Base-by-base conservation (phyloP, 1,284 basidiomycete species). In the Entoloma clypeatum region DNA sequence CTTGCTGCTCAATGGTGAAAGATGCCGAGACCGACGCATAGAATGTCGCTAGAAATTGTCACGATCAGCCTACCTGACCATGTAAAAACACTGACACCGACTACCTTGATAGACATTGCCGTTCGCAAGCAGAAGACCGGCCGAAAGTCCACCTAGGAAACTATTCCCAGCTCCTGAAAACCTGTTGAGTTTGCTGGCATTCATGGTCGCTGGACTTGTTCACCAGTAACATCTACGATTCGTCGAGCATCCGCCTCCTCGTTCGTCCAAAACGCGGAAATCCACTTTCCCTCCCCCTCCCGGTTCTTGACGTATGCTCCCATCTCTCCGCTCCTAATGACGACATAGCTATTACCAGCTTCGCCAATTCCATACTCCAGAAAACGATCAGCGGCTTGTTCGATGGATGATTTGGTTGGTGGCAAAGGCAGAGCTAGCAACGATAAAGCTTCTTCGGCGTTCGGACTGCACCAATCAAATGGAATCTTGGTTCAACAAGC, bases 141-240 rank as follows among this genome's bases (percentile, higher is more conserved):
- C 91, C 9, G 77, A 78, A 6, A 94, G 67, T 0, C 90, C 87
- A 7, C 92, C 92, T 24, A 94, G 64, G 60, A 93, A 95, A 37
- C 79, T 77, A 62, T 95, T 95, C 7, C 92, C 92, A 4, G 89
- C 91, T 30, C 89, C 88, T 88, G 42, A 5, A 40, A 14, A 39
- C 29, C 33, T 33, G 19, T 40, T 28, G 35, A 23, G n/a, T n/a
- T n/a, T n/a, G n/a, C n/a, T n/a, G n/a, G n/a, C n/a, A n/a, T n/a
- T n/a, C n/a, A n/a, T n/a, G n/a, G n/a, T n/a, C n/a, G n/a, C n/a
- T 13, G 1, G 22, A 25, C 17, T 39, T n/a, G 8, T 4, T 30
- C 27, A 81, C 89, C 90, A 37, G 92, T 95, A 8, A 92, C 86
- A 61, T 95, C 92, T 1, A 86, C 74, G 7, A 95, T 71, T 42